Evolutionary conservation across 2,329 filamentous ascomycete genomes (phyloP), one percentile per base, ranked within the genome.

Genomic region (Colletotrichum incanum): DNA sequence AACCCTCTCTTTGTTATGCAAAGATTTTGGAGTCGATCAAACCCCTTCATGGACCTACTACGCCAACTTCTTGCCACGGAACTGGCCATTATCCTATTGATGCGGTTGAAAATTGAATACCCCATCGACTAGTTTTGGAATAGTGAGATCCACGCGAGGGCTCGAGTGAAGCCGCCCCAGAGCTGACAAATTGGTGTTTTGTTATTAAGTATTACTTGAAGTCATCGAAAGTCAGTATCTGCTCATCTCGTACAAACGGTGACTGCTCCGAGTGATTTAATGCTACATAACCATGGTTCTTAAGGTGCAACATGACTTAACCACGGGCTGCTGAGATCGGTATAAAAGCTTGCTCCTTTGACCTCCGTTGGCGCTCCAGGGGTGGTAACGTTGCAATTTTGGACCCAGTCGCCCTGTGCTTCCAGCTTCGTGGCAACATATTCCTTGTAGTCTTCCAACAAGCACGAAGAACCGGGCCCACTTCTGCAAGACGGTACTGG

Each of bases 401-500:
- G 77, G 3, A 82, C 80, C 79, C 87, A 90, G 76, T 86, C 83
- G 23, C 89, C 87, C 31, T 86, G 84, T 11, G 80, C 78, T 61
- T 82, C 78, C 62, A 85, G 83, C 79, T 88, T 88, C 43, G 82
- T 75, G 34, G 79, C 74, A 3, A 89, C 78, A 50, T 88, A 84
- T 41, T 79, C 74, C 5, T 77, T 80, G 73, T 89, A 89, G 58
- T 86, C 80, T 6, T 79, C 78, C 39, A 90, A 72, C 3, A 83
- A 79, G 75, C 89, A 91, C 23, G 86, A 88, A 8, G 80, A 83
- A 7, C 89, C 91, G 4, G 88, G 90, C 0, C 88, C 90, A 73
- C 81, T 82, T 73, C 85, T 82, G 79, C 89, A 92, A 0, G 81
- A 84, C 0, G 87, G 85, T 1, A 92, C 79, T 0, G 88, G 88